Percentiles rank a stretch among this genome's conserved stretches.
Evolutionary conservation across 208 protist genomes (phyloP).

Genomic region (Naegleria gruberi): DNA sequence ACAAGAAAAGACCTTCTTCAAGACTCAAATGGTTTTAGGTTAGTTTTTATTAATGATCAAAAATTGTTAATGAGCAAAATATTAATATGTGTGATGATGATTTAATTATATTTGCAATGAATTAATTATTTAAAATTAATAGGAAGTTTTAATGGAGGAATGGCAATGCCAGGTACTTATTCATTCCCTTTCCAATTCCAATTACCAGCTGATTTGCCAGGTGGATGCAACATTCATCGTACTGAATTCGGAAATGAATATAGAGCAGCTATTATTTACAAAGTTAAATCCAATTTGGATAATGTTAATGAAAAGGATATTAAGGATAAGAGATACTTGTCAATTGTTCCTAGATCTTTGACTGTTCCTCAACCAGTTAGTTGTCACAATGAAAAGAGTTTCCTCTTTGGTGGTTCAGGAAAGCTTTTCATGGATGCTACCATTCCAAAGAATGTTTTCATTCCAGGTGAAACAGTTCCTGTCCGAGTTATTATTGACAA

Average conservation of each 20-base stretch:
- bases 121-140: too few species aligned
- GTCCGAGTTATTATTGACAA: conserved; percentile 16
- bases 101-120: too few species aligned
- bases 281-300: conserved; percentile 18
- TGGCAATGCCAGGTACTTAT: not conserved
- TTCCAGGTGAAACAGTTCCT: conserved; percentile 4
- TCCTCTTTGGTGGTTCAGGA: conserved; percentile 18
- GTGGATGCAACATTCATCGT: not conserved
- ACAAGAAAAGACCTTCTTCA: conserved; percentile 27
- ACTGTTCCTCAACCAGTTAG: not conserved
- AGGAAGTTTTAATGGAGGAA: not conserved
- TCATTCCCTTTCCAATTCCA: conserved; percentile 1
- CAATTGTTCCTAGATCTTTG: not conserved
- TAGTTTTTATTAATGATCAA: not conserved
- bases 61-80: too few species aligned
- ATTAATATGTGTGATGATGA: too few species aligned
- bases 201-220: conserved; percentile 16
- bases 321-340: not conserved
- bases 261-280: conserved; percentile 26
- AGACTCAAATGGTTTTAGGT: not conserved
- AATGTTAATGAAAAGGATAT: not conserved
- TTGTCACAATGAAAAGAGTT: conserved; percentile 22
- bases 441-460: conserved; percentile 24
- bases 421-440: conserved; percentile 24
- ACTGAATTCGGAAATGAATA: not conserved